Conservation (phyloP, 225 moss, liverwort and hornwort species). For the Asterella californica region DNA sequence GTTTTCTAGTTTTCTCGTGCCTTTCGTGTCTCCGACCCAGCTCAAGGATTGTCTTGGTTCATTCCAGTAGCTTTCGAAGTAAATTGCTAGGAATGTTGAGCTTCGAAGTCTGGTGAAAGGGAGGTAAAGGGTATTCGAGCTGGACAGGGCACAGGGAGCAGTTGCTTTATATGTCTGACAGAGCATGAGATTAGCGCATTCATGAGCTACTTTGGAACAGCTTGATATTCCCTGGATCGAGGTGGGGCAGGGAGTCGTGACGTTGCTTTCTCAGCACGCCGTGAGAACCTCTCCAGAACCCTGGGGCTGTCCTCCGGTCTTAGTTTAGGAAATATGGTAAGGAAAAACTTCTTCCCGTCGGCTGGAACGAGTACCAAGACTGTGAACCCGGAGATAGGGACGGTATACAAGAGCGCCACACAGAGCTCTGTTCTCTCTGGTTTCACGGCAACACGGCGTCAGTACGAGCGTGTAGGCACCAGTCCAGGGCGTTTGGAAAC, state of each 20-base stretch:
- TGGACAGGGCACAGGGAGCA: background rate
- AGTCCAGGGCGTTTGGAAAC: background rate
- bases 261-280: background rate
- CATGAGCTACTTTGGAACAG: background rate
- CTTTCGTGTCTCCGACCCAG: conserved; percentile 2
- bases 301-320: background rate
- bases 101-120: background rate
- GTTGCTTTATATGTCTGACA: background rate
- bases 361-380: background rate
- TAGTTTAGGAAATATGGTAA: conserved; percentile 14
- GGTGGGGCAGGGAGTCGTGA: no score
- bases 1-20: background rate
- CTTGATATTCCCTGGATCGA: background rate
- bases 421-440: conserved; percentile 19
- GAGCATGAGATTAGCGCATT: background rate
- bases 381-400: conserved; percentile 22
- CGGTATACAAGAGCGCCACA: conserved; percentile 36
- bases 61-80: conserved; percentile 3
- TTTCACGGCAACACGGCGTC: conserved; percentile 13
- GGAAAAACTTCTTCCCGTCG: conserved; percentile 21
- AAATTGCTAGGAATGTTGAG: background rate
- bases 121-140: background rate
- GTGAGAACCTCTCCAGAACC: background rate
- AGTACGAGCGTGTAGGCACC: conserved; percentile 17
- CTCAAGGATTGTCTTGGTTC: background rate